Conservation (phyloP, 495 filamentous ascomycete genomes). For the Podospora sp. region DNA sequence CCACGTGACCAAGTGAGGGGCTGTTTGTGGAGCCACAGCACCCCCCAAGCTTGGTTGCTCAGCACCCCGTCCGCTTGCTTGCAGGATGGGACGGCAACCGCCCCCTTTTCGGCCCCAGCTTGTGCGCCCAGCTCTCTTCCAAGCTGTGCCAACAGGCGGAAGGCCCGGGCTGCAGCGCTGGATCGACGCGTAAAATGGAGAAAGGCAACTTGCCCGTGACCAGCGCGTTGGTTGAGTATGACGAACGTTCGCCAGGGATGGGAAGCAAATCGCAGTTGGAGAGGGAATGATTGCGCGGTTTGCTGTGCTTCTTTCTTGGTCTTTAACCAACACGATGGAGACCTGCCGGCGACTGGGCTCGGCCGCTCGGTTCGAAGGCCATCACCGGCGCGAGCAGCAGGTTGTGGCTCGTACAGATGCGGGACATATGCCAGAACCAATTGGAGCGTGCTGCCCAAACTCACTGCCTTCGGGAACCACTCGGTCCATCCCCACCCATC, state of each 20-base stretch:
- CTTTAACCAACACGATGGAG: neutral
- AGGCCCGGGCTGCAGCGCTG: neutral
- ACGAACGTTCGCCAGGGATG: too few species aligned
- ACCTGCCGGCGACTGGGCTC: neutral
- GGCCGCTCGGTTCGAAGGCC: constrained; percentile 6
- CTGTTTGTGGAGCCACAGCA: neutral
- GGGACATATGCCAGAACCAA: constrained; percentile 22
- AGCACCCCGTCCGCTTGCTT: constrained; percentile 10
- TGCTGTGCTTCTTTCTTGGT: neutral
- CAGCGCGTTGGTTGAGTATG: neutral
- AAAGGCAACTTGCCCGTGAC: neutral
- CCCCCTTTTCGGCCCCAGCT: neutral
- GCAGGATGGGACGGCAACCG: constrained; percentile 15
- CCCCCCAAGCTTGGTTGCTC: constrained; percentile 6
- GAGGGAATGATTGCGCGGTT: neutral
- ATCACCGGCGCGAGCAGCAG: constrained; percentile 13
- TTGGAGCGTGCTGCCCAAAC: constrained; percentile 13
- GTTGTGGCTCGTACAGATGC: constrained; percentile 11
- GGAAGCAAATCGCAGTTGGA: too few species aligned
- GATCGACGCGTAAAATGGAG: neutral
- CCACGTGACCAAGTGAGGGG: constrained; percentile 28
- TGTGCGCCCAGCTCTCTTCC: too few species aligned
- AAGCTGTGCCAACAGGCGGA: neutral
- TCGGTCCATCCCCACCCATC: constrained; percentile 15
- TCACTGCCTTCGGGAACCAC: constrained; percentile 13